These are phyloP conservation scores for Iodosphaeria phyllophila DNA, from an alignment of 2,329 filamentous ascomycete genomes.

Conservation along the genomic window DNA sequence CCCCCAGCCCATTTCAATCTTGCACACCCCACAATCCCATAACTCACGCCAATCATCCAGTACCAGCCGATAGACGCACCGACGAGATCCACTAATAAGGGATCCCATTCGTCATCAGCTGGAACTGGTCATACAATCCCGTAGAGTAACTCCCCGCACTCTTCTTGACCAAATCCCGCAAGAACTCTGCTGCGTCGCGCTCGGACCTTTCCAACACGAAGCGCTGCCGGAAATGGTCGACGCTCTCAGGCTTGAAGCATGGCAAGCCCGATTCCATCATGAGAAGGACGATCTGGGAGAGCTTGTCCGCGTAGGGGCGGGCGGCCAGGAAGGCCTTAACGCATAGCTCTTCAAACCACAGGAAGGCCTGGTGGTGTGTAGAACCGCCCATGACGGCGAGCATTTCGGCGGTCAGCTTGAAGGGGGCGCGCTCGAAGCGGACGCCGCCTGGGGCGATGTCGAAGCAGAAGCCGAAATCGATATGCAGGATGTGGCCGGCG, in stretches of 20 bases:
- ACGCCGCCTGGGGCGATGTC: conserved; percentile 95
- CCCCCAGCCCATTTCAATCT: too few species aligned
- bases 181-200: conserved; percentile 84
- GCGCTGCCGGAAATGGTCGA: conserved; percentile 78
- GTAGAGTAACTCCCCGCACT: conserved; percentile 85
- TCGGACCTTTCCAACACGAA: conserved; percentile 89
- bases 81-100: conserved; percentile 45
- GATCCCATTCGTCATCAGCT: conserved; percentile 91
- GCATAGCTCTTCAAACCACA: conserved; percentile 90
- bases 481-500: conserved; percentile 90
- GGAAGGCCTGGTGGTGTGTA: conserved; percentile 71
- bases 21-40: too few species aligned
- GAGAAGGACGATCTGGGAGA: conserved; percentile 73
- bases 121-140: conserved; percentile 93
- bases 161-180: conserved; percentile 75
- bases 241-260: conserved; percentile 93
- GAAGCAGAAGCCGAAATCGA: conserved; percentile 99
- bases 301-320: conserved; percentile 70
- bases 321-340: conserved; percentile 88
- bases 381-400: conserved; percentile 94
- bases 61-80: too few species aligned
- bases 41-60: too few species aligned
- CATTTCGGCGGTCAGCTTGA: conserved; percentile 97
- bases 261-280: conserved; percentile 95
- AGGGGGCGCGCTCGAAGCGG: conserved; percentile 92